A percentile compares a stretch with the other conserved stretches of the same genome.
Evolutionary conservation across 768 basidiomycete genomes (phyloP).

Genomic region (Amanita jacksonii): DNA sequence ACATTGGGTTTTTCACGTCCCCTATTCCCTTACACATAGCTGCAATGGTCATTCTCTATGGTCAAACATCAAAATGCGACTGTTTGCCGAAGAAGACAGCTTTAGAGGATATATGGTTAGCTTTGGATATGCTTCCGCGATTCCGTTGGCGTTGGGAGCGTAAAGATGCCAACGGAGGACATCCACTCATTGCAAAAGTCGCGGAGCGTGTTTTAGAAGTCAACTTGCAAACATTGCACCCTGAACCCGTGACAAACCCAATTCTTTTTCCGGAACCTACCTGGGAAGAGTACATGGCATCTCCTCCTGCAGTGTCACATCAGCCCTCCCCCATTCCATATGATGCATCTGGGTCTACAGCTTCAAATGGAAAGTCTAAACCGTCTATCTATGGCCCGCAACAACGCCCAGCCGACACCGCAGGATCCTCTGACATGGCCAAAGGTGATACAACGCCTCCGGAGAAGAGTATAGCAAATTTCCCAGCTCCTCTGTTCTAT

Average conservation of each 20-base stretch:
- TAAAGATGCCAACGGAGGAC: constrained; percentile 68
- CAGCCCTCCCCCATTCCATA: constrained; percentile 33
- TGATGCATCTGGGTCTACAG: constrained; percentile 16
- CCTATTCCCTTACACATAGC: constrained; percentile 85
- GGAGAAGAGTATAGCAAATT: constrained; percentile 46
- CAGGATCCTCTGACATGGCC: constrained; percentile 21
- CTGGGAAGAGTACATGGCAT: constrained; percentile 38
- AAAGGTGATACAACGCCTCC: constrained; percentile 28
- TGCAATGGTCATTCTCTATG: constrained; percentile 86
- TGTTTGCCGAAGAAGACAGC: constrained; percentile 54
- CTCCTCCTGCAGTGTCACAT: constrained; percentile 25
- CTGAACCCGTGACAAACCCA: constrained; percentile 27
- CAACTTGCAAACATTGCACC: constrained; percentile 50
- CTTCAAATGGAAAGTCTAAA: constrained; percentile 6
- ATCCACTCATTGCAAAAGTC: constrained; percentile 77
- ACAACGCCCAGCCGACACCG: constrained; percentile 19
- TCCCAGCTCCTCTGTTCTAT: constrained; percentile 65
- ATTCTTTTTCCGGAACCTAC: constrained; percentile 41
- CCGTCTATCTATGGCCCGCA: constrained; percentile 24
- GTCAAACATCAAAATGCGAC: constrained; percentile 73
- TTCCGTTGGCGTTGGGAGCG: constrained; percentile 92
- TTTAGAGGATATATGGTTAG: constrained; percentile 78
- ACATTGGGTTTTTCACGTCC: constrained; percentile 82
- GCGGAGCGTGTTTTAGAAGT: constrained; percentile 75
- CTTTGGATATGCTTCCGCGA: constrained; percentile 79